phyloP scores from a whole-genome alignment of 2,329 filamentous ascomycete genomes.

The Colletotrichum sp. region DNA sequence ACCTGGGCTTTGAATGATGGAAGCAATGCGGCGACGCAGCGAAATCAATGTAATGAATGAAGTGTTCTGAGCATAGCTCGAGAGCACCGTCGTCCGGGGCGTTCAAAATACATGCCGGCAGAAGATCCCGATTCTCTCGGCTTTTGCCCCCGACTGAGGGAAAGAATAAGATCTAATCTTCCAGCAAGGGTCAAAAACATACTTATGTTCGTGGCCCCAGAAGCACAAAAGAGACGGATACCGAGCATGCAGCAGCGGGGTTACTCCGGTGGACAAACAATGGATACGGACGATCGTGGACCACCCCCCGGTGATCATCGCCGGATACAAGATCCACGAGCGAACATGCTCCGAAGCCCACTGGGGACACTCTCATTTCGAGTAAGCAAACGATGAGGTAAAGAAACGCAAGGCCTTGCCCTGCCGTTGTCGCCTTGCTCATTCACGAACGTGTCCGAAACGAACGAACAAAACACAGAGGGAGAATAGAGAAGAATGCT shows the following conservation, averaged over 20 bases:
- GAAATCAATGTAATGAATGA: background rate
- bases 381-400: background rate
- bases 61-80: background rate
- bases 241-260: background rate
- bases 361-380: background rate
- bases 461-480: background rate
- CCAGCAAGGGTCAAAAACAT: background rate
- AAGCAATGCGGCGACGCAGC: background rate
- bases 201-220: background rate
- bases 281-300: background rate
- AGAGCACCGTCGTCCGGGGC: background rate
- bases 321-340: background rate
- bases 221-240: background rate
- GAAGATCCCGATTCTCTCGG: background rate
- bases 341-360: background rate
- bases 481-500: background rate
- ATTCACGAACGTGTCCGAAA: background rate
- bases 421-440: background rate
- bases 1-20: fast-evolving
- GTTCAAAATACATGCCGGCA: background rate
- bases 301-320: background rate
- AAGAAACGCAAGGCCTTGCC: background rate
- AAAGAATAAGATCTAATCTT: background rate
- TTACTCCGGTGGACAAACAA: background rate
- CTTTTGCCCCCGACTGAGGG: background rate